Evolutionary conservation across 2,329 filamentous ascomycete genomes (phyloP), one percentile per base, ranked within the genome.

Genomic region (Cercospora berteroae): DNA sequence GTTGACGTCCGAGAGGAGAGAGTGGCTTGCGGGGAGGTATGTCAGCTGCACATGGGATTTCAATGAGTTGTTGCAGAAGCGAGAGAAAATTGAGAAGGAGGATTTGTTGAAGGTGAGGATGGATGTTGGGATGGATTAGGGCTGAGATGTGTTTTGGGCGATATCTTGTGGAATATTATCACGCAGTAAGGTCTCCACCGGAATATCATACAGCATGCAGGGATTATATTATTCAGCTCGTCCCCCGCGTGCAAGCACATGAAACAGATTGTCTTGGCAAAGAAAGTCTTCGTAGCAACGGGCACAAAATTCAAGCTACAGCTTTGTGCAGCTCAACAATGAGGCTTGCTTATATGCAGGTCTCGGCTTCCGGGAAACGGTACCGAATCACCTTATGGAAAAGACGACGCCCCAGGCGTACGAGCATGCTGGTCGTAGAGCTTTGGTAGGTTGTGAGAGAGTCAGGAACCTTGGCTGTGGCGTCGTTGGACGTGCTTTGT

Each of bases 11-110:
- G 74, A 78, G 72, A 74, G 74, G 25, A 74, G 76, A 23, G 76
- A 78, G 9, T 82, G 80, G 81, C 70, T 82, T n/a, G 71, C 66
- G 36, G 79, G 78, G 0, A 73, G 79, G 65, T 81, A 79, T 66
- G 59, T 81, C 1, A 77, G 73, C 68, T 73, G 69, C 20, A 77
- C 70, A 0, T 81, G 79, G 80, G 79, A 81, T 69, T 79, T 81
- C 78, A 67, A 75, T 59, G 77, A 81, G 67, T 65, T 81, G 6
- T 36, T 76, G 60, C 65, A 69, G 20, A 79, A 72, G 73, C 75
- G 74, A 67, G 72, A 75, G 4, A 76, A 79, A 48, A 78, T 81
- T 44, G 70, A 76, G n/a, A 64, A 74, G 59, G 72, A 72, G 8
- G 77, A 80, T 68, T 70, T 77, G 68, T 68, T 81, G 57, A 82